These are phyloP conservation scores for Cytospora schulzeri DNA, from an alignment of 2,329 filamentous ascomycete species.

Conservation along the genomic window DNA sequence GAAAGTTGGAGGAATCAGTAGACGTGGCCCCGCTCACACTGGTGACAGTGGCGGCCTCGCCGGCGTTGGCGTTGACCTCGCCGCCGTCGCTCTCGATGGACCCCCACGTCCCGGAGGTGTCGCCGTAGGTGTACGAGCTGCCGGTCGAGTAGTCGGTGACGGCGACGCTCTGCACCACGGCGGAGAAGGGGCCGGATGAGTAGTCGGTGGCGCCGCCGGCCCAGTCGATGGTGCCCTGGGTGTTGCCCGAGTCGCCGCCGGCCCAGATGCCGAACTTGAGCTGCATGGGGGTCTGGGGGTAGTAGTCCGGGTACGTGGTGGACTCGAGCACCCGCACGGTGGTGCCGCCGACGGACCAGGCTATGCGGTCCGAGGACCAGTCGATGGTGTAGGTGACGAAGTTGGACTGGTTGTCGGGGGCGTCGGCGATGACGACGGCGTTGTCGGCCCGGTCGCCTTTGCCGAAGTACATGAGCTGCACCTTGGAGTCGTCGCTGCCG, in stretches of 20 bases:
- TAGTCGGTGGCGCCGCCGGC: conserved; percentile 86
- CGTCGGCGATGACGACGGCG: conserved; percentile 79
- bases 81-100: conserved; percentile 85
- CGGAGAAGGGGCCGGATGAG: conserved; percentile 77
- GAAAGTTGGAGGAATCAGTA: conserved; percentile 66
- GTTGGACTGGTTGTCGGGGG: conserved; percentile 66
- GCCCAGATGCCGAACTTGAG: conserved; percentile 92
- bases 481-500: conserved; percentile 71
- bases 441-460: conserved; percentile 90
- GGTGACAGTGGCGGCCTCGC: conserved; percentile 56
- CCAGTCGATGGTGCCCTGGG: conserved; percentile 84
- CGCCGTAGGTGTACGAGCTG: conserved; percentile 78
- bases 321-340: conserved; percentile 76
- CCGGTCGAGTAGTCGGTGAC: conserved; percentile 95
- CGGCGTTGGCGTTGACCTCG: conserved; percentile 68
- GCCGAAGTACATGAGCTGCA: conserved; percentile 98
- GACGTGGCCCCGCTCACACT: conserved; percentile 64
- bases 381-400: conserved; percentile 90
- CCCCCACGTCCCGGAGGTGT: conserved; percentile 75
- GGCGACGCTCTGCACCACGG: conserved; percentile 75
- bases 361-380: conserved; percentile 83
- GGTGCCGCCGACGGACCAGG: conserved; percentile 81
- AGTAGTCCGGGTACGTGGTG: conserved; percentile 73
- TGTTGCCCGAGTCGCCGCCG: conserved; percentile 81
- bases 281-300: conserved; percentile 94